A percentile compares a stretch with the other conserved stretches of the same genome.
Evolutionary conservation across 2,329 filamentous ascomycete species (phyloP).

Genomic region (Penicillium sp.): DNA sequence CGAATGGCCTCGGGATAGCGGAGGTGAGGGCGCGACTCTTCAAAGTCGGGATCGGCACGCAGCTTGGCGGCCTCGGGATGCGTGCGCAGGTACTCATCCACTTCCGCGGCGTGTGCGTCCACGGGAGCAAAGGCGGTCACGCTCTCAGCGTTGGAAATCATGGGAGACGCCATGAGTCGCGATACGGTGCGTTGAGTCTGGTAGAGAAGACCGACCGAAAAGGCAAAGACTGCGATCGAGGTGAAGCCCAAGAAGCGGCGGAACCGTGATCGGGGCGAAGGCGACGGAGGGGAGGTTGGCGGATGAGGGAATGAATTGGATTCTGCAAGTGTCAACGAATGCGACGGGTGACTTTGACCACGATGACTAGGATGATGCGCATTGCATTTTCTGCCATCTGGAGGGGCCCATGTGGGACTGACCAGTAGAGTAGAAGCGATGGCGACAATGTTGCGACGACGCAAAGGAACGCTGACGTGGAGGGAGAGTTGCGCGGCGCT

Average conservation of each 20-base stretch:
- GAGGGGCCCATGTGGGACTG: neutral
- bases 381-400: too few relatives aligned
- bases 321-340: conserved; percentile 5
- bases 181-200: conserved; percentile 22
- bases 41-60: conserved; percentile 59
- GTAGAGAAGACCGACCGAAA: conserved; percentile 26
- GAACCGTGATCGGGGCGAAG: conserved; percentile 23
- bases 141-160: conserved; percentile 65
- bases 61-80: conserved; percentile 70
- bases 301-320: conserved; percentile 5
- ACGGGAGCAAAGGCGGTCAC: conserved; percentile 58
- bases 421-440: conserved; percentile 10
- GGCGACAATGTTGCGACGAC: neutral
- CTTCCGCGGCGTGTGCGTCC: conserved; percentile 49
- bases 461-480: neutral
- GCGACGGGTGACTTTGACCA: neutral
- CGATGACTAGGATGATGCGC: too few relatives aligned
- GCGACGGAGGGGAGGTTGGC: conserved; percentile 1
- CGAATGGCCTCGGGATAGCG: conserved; percentile 70
- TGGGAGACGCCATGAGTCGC: conserved; percentile 31
- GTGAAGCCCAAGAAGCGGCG: conserved; percentile 34
- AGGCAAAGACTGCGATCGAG: conserved; percentile 31
- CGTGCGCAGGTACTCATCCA: conserved; percentile 67
- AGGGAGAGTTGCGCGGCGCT: conserved; percentile 1
- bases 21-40: conserved; percentile 76